Conservation (phyloP, 2,329 filamentous ascomycete genomes). For the Hymenoscyphus scutula region DNA sequence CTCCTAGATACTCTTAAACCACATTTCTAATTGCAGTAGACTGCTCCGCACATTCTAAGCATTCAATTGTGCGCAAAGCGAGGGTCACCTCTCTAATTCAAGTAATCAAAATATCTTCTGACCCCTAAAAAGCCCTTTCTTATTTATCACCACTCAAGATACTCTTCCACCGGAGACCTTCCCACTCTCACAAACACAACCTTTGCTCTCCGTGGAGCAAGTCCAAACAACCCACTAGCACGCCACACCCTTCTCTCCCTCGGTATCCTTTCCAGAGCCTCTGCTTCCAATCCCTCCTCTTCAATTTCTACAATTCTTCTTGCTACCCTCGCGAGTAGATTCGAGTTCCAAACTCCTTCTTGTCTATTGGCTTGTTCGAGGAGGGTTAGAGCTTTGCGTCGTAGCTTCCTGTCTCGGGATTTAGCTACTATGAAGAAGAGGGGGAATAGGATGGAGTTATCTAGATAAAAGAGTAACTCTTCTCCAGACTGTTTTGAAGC, state of each 20-base stretch:
- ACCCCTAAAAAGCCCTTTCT: neutral
- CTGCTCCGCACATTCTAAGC: too few species aligned
- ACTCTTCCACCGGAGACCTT: neutral
- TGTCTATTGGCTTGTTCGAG: constrained; percentile 56
- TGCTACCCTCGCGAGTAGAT: neutral
- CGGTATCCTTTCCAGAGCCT: neutral
- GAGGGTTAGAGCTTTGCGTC: constrained; percentile 59
- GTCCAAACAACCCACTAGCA: neutral
- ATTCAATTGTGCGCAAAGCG: neutral
- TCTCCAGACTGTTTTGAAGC: neutral
- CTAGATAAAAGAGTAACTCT: constrained; percentile 49
- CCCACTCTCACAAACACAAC: neutral
- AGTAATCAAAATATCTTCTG: too few species aligned
- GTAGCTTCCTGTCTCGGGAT: constrained; percentile 53
- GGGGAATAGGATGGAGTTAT: constrained; percentile 59
- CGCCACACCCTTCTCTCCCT: constrained; percentile 1
- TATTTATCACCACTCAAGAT: neutral
- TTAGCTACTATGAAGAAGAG: constrained; percentile 63
- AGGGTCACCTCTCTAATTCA: too few species aligned
- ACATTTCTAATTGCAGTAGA: too few species aligned
- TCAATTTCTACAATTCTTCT: neutral
- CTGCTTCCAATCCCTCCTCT: neutral
- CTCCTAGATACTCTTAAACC: too few species aligned
- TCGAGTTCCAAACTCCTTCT: constrained; percentile 62
- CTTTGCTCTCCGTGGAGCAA: neutral